Evolutionary conservation across 139 green algal genomes (phyloP).

Genomic region (Chlamydomonas schloesseri): DNA sequence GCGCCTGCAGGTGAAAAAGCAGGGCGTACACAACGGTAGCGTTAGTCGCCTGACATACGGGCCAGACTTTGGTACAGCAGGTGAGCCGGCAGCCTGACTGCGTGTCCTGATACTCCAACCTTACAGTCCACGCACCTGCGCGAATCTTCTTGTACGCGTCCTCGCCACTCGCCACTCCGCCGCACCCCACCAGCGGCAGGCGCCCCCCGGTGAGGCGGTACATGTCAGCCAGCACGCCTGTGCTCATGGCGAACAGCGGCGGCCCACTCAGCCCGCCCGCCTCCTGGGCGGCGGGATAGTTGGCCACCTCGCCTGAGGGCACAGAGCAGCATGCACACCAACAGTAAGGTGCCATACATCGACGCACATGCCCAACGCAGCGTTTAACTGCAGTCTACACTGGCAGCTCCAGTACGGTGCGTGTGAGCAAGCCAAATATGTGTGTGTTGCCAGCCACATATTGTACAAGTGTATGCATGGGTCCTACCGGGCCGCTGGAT

Average conservation of each 20-base stretch:
- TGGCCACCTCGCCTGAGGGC: constrained; percentile 50
- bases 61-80: too few species aligned
- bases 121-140: constrained; percentile 67
- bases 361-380: too few species aligned
- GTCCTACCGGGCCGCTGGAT: constrained; percentile 83
- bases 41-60: too few species aligned
- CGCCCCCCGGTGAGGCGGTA: constrained; percentile 92
- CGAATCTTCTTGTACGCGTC: constrained; percentile 97
- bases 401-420: too few species aligned
- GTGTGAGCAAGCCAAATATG: too few species aligned
- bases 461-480: too few species aligned
- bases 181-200: constrained; percentile 93
- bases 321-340: background rate
- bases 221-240: constrained; percentile 84
- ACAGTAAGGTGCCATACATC: background rate
- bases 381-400: too few species aligned
- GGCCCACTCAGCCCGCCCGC: constrained; percentile 89
- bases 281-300: constrained; percentile 72
- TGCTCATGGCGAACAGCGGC: constrained; percentile 88
- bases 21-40: too few species aligned
- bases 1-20: constrained; percentile 73
- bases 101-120: too few species aligned
- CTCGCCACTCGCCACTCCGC: constrained; percentile 75
- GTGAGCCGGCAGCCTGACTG: too few species aligned
- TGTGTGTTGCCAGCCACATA: too few species aligned